These are phyloP conservation scores for Nicotiana obtusifolia DNA, from an alignment of 257 asterid genomes.

Conservation along the genomic window DNA sequence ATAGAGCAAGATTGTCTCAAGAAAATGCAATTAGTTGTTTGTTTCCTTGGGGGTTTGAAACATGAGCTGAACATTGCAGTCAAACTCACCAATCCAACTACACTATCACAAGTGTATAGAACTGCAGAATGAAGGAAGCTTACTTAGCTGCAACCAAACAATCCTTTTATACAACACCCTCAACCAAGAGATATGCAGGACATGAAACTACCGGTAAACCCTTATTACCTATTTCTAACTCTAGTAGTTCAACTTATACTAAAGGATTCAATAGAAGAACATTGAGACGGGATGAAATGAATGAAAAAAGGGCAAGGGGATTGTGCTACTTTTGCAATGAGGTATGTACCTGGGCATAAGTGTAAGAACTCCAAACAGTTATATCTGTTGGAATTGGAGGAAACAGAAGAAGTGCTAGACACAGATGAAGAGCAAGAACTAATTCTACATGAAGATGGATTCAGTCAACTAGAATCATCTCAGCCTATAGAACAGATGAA, in stretches of 20 bases:
- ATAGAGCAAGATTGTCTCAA: neutral
- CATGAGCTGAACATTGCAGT: neutral
- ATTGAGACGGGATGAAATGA: neutral
- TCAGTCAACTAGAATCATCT: no score
- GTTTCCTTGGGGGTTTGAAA: neutral
- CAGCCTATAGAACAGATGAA: no score
- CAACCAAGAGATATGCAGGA: neutral
- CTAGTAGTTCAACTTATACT: no score
- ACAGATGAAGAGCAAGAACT: no score
- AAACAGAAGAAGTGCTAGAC: neutral
- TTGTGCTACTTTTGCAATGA: no score
- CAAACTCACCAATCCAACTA: neutral
- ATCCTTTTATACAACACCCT: no score
- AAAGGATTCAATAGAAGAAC: neutral
- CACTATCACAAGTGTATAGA: neutral
- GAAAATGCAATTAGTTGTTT: neutral
- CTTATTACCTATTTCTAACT: neutral
- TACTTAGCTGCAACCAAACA: neutral
- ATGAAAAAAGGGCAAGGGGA: neutral
- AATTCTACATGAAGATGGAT: no score
- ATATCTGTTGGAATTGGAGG: neutral
- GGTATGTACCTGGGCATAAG: neutral
- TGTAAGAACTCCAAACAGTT: neutral
- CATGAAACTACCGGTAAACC: neutral
- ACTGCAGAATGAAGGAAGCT: neutral